Evolutionary conservation across 2,329 filamentous ascomycete species (phyloP).

Genomic region (Aspergillus tanneri): DNA sequence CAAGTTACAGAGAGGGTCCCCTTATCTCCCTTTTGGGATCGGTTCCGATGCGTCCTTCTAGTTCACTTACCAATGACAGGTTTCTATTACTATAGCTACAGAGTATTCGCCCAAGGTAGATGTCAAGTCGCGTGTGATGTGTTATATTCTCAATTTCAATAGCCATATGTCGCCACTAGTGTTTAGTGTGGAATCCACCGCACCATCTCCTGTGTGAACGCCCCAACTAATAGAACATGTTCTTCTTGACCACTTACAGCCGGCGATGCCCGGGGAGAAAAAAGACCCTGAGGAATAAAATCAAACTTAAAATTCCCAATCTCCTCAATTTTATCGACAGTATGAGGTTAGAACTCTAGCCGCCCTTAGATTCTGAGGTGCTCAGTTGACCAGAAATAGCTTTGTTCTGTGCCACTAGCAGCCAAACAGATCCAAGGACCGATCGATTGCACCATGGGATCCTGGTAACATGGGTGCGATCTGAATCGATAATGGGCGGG

Average conservation of each 20-base stretch:
- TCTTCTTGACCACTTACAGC: neutral
- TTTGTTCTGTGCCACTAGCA: slow-evolving; percentile 6
- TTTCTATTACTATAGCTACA: neutral
- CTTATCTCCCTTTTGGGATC: too few relatives aligned
- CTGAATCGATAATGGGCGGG: slow-evolving; percentile 12
- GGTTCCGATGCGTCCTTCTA: too few relatives aligned
- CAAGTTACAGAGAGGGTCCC: too few relatives aligned
- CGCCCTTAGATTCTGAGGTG: too few relatives aligned
- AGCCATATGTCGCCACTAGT: slow-evolving; percentile 20
- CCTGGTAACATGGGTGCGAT: slow-evolving; percentile 16
- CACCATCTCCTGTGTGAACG: slow-evolving; percentile 25
- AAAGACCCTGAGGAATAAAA: too few relatives aligned
- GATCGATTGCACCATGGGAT: slow-evolving; percentile 8
- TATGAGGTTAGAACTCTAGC: too few relatives aligned
- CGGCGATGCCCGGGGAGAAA: too few relatives aligned
- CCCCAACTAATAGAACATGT: neutral
- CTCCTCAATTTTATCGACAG: too few relatives aligned
- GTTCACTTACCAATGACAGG: neutral
- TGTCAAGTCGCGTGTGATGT: slow-evolving; percentile 22
- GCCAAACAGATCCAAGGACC: slow-evolving; percentile 12
- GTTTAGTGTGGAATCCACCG: slow-evolving; percentile 20
- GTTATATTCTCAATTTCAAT: slow-evolving; percentile 16
- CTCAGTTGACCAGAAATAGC: too few relatives aligned
- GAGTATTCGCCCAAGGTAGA: too few relatives aligned
- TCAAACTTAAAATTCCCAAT: too few relatives aligned